Evolutionary conservation across 805 yeast genomes (phyloP), one percentile per base, ranked within the genome.

Genomic region (Candida namnaoensis): DNA sequence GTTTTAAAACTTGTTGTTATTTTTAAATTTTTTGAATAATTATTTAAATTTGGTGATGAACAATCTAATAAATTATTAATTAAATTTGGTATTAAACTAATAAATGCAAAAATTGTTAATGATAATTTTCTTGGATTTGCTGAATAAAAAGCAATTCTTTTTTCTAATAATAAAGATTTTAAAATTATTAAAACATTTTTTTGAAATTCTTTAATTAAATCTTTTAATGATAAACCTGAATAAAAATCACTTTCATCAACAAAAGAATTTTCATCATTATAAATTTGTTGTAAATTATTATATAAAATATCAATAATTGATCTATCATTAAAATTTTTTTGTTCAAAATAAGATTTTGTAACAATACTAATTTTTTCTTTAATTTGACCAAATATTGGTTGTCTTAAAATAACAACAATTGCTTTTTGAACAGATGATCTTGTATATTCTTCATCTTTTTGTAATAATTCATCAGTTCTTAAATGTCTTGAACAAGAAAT

Each of bases 401-500:
- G 82, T 44, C 86, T 72, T 5, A 85, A 75, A n/a, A 93, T 74
- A 34, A 93, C 80, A 5, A 93, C 96, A 27, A 93, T 76, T 0
- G 95, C 82, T 55, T 93, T 93, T 54, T 93, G 99, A 3, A 93
- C 90, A 0, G 88, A 80, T 2, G 95, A 83, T 43, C 99, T 68
- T 0, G 95, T 86, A 27, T 84, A 74, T 44, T 83, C 88, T 12
- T 73, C 71, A 41, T 76, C 71, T 41, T 72, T 66, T 42, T 68
- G 71, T 4, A 74, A 56, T 43, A 91, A 64, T 27, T 80, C 82
- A 27, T 73, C 71, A 1, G 84, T 67, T 35, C 75, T 69, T 35
- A 91, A 72, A 61, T 91, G 98, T 34, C 96, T 72, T 27, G 90
- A 87, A 63, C 99, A 93, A 0, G 95, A 82, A 47, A 95, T 86